These are phyloP conservation scores for Posidonia australis DNA, from an alignment of 106 monocot species.

Conservation along the genomic window DNA sequence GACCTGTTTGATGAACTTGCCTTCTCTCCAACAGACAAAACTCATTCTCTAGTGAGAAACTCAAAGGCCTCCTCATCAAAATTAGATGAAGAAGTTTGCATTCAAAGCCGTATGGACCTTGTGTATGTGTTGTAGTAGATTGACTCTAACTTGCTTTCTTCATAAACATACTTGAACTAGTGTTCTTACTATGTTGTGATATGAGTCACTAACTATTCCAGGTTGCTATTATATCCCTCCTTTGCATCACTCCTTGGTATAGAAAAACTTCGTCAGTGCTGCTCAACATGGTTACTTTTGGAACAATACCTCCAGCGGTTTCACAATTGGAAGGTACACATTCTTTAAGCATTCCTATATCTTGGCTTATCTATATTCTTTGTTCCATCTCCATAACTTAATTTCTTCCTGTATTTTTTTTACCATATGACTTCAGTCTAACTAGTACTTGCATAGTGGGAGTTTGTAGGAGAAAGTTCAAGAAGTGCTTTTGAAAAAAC, in stretches of 20 bases:
- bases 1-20: slow-evolving; percentile 79
- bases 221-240: slow-evolving; percentile 77
- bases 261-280: slow-evolving; percentile 82
- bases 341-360: not conserved
- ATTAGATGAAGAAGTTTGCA: slow-evolving; percentile 21
- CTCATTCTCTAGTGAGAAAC: slow-evolving; percentile 22
- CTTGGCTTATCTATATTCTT: not conserved
- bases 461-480: slow-evolving; percentile 34
- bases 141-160: not conserved
- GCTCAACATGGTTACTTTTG: slow-evolving; percentile 80
- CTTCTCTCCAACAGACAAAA: slow-evolving; percentile 37
- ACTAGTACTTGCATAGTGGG: slow-evolving; percentile 44
- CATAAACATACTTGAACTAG: not conserved
- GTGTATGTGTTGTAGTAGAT: slow-evolving; percentile 40
- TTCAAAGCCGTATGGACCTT: slow-evolving; percentile 65
- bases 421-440: not conserved
- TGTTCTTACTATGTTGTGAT: slow-evolving; percentile 2
- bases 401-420: not conserved
- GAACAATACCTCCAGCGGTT: slow-evolving; percentile 73
- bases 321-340: slow-evolving; percentile 67
- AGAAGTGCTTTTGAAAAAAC: slow-evolving; percentile 22
- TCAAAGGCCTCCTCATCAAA: slow-evolving; percentile 22
- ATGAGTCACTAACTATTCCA: slow-evolving; percentile 14
- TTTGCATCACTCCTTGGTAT: slow-evolving; percentile 76
- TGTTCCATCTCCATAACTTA: not conserved